Evolutionary conservation across 306 rosid genomes (phyloP).

Genomic region (Cyclanthera cordifolia): DNA sequence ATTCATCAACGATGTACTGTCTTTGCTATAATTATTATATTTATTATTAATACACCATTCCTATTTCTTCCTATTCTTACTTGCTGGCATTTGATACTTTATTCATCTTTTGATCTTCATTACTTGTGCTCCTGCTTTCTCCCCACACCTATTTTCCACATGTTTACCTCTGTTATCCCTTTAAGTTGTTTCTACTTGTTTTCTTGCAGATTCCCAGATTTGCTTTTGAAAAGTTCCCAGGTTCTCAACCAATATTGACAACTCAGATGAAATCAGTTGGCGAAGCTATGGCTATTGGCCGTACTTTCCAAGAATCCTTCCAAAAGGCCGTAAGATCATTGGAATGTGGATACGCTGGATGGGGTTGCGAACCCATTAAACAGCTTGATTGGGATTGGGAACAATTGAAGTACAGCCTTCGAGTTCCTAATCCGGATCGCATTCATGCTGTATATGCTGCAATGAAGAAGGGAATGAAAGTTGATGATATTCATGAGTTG

Average conservation of each 20-base stretch:
- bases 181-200: neutral
- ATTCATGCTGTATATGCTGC: conserved; percentile 86
- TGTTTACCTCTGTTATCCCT: neutral
- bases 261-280: conserved; percentile 99
- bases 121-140: neutral
- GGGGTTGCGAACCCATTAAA: conserved; percentile 73
- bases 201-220: conserved; percentile 86
- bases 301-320: conserved; percentile 91
- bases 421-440: conserved; percentile 92
- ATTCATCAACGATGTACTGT: neutral
- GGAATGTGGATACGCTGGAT: conserved; percentile 74
- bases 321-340: conserved; percentile 90
- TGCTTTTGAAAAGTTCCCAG: conserved; percentile 97
- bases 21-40: neutral
- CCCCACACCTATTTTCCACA: neutral
- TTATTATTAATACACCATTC: neutral
- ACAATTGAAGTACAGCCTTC: conserved; percentile 69
- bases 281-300: conserved; percentile 87
- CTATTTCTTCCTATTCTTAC: neutral
- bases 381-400: conserved; percentile 85
- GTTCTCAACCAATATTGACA: conserved; percentile 75
- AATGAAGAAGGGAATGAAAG: conserved; percentile 85
- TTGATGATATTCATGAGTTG: conserved; percentile 69
- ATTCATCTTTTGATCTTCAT: neutral
- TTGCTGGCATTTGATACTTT: neutral